Percentiles rank a stretch among this genome's conserved stretches.
Conservation (phyloP, 129 eudicot genomes). For the Dittrichia graveolens region DNA sequence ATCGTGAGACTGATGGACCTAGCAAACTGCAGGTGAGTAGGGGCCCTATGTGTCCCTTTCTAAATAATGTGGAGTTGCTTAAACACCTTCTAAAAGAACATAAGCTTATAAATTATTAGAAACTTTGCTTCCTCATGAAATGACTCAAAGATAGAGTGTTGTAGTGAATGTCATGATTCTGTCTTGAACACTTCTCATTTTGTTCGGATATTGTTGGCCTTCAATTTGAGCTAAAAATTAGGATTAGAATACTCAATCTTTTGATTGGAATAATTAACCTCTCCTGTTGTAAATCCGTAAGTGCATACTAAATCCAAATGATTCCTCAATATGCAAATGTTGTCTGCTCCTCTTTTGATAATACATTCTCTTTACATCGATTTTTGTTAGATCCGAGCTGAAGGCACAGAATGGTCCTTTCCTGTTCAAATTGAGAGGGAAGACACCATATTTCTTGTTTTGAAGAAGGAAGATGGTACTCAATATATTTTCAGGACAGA, state of each 20-base stretch:
- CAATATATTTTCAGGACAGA: constrained; percentile 62
- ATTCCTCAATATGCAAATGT: constrained; percentile 15
- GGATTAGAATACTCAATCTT: too few relatives aligned
- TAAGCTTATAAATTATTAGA: not conserved
- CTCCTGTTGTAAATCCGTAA: too few relatives aligned
- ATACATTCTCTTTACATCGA: not conserved
- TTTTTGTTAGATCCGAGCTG: constrained; percentile 61
- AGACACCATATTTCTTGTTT: constrained; percentile 70
- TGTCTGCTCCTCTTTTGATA: not conserved
- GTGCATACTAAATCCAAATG: constrained; percentile 4
- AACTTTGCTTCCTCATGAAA: constrained; percentile 1
- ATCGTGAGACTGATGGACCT: constrained; percentile 59
- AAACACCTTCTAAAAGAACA: not conserved
- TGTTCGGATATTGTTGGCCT: too few relatives aligned
- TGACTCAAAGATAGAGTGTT: not conserved
- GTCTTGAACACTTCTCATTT: not conserved
- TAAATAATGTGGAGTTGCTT: not conserved
- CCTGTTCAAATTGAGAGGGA: constrained; percentile 81
- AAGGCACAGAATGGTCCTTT: constrained; percentile 85
- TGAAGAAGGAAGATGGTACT: constrained; percentile 57
- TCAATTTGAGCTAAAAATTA: too few relatives aligned
- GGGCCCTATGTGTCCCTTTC: not conserved
- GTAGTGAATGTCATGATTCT: not conserved
- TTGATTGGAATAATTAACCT: too few relatives aligned
- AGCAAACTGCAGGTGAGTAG: constrained; percentile 66